Percentiles rank a stretch among this genome's conserved stretches.
Conservation (phyloP, 495 filamentous ascomycete species). For the Amorphotheca resinae region DNA sequence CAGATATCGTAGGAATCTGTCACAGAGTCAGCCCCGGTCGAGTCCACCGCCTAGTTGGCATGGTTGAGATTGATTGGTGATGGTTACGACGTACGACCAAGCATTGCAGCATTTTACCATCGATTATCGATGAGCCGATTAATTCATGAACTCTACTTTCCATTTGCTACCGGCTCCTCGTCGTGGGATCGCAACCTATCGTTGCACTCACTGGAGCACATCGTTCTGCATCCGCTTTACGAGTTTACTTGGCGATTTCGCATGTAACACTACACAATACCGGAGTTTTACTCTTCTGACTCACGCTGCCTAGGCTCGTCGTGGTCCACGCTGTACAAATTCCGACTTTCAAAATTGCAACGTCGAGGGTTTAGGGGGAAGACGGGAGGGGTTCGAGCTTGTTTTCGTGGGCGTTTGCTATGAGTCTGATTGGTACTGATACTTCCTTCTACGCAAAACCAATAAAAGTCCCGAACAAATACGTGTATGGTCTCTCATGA, state of each 20-base stretch:
- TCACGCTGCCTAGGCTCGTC: slow-evolving; percentile 8
- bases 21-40: slow-evolving; percentile 16
- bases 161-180: slow-evolving; percentile 6
- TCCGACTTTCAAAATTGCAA: slow-evolving; percentile 16
- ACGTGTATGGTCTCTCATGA: too few species aligned
- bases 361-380: background rate
- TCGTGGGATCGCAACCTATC: background rate
- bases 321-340: slow-evolving; percentile 17
- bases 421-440: slow-evolving; percentile 11
- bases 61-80: background rate
- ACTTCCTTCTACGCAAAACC: slow-evolving; percentile 13
- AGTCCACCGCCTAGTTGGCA: slow-evolving; percentile 10
- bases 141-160: slow-evolving; percentile 12
- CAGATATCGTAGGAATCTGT: slow-evolving; percentile 4
- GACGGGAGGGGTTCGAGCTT: slow-evolving; percentile 4
- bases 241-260: slow-evolving; percentile 15
- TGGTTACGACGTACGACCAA: background rate
- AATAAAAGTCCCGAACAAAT: slow-evolving; percentile 14
- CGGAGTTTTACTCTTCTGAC: slow-evolving; percentile 6
- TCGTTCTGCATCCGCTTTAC: slow-evolving; percentile 9
- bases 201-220: background rate
- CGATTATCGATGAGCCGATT: slow-evolving; percentile 7
- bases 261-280: slow-evolving; percentile 20
- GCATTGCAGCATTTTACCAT: slow-evolving; percentile 1
- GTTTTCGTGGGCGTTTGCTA: slow-evolving; percentile 15